Evolutionary conservation across 805 yeast species (phyloP).

Genomic region (Starmerella asiatica): DNA sequence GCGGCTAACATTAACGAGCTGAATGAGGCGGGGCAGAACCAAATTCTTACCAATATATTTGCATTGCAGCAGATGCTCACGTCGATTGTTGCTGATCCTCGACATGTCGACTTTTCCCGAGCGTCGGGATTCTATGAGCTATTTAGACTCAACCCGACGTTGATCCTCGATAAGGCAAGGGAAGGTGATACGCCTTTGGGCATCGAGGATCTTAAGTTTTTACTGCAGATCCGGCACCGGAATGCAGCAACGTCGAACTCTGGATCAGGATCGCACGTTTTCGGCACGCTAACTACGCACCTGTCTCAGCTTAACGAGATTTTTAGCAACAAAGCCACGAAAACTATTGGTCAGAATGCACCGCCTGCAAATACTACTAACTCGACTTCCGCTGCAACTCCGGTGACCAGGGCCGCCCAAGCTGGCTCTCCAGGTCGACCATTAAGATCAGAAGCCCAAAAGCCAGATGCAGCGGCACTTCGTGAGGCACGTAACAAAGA

Average conservation of each 20-base stretch:
- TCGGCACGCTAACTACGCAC: constrained; percentile 14
- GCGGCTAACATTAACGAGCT: constrained; percentile 38
- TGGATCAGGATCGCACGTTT: constrained; percentile 7
- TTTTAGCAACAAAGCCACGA: not conserved
- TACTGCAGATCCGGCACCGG: constrained; percentile 18
- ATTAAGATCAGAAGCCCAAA: not conserved
- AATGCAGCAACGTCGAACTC: too few species aligned
- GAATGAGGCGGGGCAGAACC: constrained; percentile 46
- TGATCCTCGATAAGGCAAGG: constrained; percentile 18
- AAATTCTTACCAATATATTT: constrained; percentile 45
- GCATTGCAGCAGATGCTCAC: constrained; percentile 59
- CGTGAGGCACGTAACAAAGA: not conserved
- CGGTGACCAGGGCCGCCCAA: not conserved
- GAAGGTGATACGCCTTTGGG: constrained; percentile 16
- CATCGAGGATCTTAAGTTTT: constrained; percentile 13
- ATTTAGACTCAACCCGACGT: constrained; percentile 18
- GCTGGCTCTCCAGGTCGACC: not conserved
- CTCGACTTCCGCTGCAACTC: not conserved
- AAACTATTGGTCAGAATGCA: not conserved
- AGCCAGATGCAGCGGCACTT: not conserved
- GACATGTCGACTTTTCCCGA: constrained; percentile 39
- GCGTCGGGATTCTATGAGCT: constrained; percentile 43
- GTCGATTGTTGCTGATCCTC: constrained; percentile 40
- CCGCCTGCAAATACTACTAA: too few species aligned
- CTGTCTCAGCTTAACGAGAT: constrained; percentile 10